Conservation (phyloP, 805 yeast species). For the Nakazawaea wyomingensis region DNA sequence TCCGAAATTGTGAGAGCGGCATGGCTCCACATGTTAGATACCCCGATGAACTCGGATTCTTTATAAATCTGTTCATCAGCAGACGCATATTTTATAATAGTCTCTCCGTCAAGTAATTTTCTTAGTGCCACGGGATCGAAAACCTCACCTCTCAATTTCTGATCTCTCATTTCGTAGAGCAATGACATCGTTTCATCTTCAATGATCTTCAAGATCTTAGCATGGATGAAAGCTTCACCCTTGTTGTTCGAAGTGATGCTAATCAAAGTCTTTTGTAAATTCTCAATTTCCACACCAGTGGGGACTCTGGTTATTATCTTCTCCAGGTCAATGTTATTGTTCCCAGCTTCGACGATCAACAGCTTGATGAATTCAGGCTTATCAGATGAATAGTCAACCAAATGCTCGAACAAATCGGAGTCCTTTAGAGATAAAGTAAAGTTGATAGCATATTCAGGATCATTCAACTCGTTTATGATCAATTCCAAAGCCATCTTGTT, state of each 20-base stretch:
- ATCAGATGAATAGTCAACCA: slow-evolving; percentile 63
- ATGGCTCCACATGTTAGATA: slow-evolving; percentile 23
- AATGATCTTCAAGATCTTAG: slow-evolving; percentile 50
- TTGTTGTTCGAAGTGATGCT: slow-evolving; percentile 62
- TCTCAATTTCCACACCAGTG: slow-evolving; percentile 53
- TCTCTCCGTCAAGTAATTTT: slow-evolving; percentile 15
- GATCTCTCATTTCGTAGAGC: slow-evolving; percentile 25
- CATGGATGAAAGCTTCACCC: slow-evolving; percentile 45
- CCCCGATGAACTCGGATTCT: slow-evolving; percentile 28
- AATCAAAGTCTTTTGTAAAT: slow-evolving; percentile 54
- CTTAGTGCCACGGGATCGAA: slow-evolving; percentile 20
- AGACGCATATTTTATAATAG: slow-evolving; percentile 18
- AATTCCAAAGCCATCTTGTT: slow-evolving; percentile 68
- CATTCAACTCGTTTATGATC: slow-evolving; percentile 70
- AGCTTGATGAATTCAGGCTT: slow-evolving; percentile 76
- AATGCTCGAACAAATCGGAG: slow-evolving; percentile 72
- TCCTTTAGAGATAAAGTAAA: slow-evolving; percentile 71
- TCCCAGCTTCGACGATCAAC: slow-evolving; percentile 64
- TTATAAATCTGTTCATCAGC: slow-evolving; percentile 16
- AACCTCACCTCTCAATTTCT: slow-evolving; percentile 28
- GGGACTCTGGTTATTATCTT: slow-evolving; percentile 65
- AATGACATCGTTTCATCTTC: slow-evolving; percentile 42
- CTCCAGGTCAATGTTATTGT: slow-evolving; percentile 54
- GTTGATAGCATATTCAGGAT: slow-evolving; percentile 74
- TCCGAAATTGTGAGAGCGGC: slow-evolving; percentile 20